Percentiles rank a stretch among this genome's conserved stretches.
phyloP scores from a whole-genome alignment of 1,139 yeast species.

The Sugiyamaella grinbergsii region DNA sequence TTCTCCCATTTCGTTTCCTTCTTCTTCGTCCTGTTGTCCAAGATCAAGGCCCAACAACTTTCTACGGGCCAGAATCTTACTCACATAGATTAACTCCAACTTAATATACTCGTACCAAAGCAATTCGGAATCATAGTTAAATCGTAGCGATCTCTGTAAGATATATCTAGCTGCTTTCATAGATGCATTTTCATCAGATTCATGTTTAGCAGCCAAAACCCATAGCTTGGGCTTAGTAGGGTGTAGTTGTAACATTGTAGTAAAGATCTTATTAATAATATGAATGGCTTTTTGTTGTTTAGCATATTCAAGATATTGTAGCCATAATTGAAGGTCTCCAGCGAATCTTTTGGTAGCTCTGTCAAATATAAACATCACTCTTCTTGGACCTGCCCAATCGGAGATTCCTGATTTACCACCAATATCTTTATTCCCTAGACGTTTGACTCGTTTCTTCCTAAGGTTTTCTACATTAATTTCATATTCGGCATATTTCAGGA shows the following conservation, averaged over 20 bases:
- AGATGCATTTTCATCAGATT: conserved; percentile 83
- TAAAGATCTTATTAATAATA: conserved; percentile 78
- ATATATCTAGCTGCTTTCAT: conserved; percentile 86
- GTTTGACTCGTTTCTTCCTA: conserved; percentile 66
- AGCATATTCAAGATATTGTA: conserved; percentile 70
- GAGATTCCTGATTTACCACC: conserved; percentile 49
- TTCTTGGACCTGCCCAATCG: conserved; percentile 84
- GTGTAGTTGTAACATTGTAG: conserved; percentile 77
- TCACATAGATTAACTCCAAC: conserved; percentile 81
- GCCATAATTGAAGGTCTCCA: conserved; percentile 76
- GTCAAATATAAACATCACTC: conserved; percentile 81
- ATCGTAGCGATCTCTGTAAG: conserved; percentile 81
- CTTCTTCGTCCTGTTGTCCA: conserved; percentile 48
- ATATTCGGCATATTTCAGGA: conserved; percentile 74
- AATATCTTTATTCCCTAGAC: conserved; percentile 50
- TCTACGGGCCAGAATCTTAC: conserved; percentile 81
- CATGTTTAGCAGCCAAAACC: conserved; percentile 94
- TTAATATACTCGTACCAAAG: conserved; percentile 88
- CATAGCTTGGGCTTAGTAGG: conserved; percentile 91
- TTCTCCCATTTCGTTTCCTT: conserved; percentile 32
- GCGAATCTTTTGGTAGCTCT: conserved; percentile 83
- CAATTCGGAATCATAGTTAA: conserved; percentile 70
- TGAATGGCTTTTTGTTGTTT: conserved; percentile 74
- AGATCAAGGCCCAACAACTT: conserved; percentile 70
- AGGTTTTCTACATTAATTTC: conserved; percentile 80